phyloP scores from a whole-genome alignment of 257 asterid species.

The Jaltomata sinuosa region DNA sequence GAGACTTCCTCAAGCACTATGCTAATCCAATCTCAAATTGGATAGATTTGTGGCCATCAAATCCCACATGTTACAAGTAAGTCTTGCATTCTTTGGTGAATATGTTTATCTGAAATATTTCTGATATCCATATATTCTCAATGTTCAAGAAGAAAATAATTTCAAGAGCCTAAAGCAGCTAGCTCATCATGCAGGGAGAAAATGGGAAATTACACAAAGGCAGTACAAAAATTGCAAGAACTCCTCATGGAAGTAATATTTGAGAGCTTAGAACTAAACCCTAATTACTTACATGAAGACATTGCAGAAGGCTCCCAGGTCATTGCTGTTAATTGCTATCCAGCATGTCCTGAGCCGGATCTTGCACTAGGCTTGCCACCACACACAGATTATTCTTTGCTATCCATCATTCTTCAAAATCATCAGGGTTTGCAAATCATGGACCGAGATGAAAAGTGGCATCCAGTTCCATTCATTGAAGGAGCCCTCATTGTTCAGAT shows the following conservation, averaged over 20 bases:
- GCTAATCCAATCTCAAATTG: constrained; percentile 54
- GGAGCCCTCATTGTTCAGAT: constrained; percentile 39
- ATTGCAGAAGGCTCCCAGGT: constrained; percentile 42
- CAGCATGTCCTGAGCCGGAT: constrained; percentile 56
- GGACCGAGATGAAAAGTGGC: constrained; percentile 39
- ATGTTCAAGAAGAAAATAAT: background rate
- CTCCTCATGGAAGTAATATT: constrained; percentile 30
- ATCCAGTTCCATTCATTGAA: constrained; percentile 30
- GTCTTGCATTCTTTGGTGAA: background rate
- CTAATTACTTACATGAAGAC: constrained; percentile 36
- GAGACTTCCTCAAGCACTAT: constrained; percentile 69
- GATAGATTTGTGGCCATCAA: constrained; percentile 61
- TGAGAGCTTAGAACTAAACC: constrained; percentile 42
- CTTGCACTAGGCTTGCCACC: constrained; percentile 57
- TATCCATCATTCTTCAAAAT: constrained; percentile 43
- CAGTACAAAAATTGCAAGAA: constrained; percentile 28
- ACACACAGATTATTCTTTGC: constrained; percentile 45
- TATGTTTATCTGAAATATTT: background rate
- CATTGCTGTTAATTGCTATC: constrained; percentile 48
- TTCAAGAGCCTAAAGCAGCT: background rate
- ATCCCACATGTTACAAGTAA: constrained; percentile 55
- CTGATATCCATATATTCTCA: background rate
- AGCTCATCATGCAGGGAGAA: constrained; percentile 26
- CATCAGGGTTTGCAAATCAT: constrained; percentile 41
- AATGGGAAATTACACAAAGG: constrained; percentile 50